Evolutionary conservation across 140 eudicot genomes (phyloP), one percentile per base, ranked within the genome.

Genomic region (Senecio squalidus): DNA sequence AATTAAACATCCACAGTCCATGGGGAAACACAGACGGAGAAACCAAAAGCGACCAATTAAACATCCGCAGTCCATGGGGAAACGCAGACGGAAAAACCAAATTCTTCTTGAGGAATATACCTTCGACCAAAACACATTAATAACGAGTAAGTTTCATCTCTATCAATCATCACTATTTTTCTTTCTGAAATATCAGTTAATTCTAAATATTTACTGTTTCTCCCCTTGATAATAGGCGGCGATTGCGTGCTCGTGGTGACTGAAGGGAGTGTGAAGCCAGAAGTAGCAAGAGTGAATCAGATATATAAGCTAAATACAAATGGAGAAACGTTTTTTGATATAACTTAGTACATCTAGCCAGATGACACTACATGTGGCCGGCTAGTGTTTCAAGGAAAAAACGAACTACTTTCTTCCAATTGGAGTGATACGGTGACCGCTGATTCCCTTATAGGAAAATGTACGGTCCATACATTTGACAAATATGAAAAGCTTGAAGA

Each of bases 381-480:
- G 61, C 61, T 29, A 55, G n/a, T n/a, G 44, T 55, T 55, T 55
- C 61, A 55, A 18, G 61, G 44, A 55, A 55, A 55, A 29, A 55
- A 55, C 15, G 61, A 52, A 10, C 5, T 52, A 27, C 58, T 52
- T 52, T 52, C 17, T 52, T 10, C 4, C 9, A 9, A 52, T 29
- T 9, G 9, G 6, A 3, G 1, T 15, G n/a, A 15, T 55, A 5
- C 5, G 5, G 60, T 55, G 60, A 55, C 6, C 27, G 4, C 18
- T 3, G 60, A 55, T 55, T 1, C 44, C 60, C 15, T 55, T 18
- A 6, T n/a, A n/a, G 18, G 13, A 28, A 55, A 16, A 2, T 55
- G 60, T 55, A 29, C 1, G 1, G 60, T 55, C 27, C 6, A 55
- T 55, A 1, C 26, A n/a, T 14, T 4, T 11, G 60, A 55, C 5